A percentile compares a stretch with the other conserved stretches of the same genome.
Conservation (phyloP, 306 rosid genomes). For the Sophora flavescens region DNA sequence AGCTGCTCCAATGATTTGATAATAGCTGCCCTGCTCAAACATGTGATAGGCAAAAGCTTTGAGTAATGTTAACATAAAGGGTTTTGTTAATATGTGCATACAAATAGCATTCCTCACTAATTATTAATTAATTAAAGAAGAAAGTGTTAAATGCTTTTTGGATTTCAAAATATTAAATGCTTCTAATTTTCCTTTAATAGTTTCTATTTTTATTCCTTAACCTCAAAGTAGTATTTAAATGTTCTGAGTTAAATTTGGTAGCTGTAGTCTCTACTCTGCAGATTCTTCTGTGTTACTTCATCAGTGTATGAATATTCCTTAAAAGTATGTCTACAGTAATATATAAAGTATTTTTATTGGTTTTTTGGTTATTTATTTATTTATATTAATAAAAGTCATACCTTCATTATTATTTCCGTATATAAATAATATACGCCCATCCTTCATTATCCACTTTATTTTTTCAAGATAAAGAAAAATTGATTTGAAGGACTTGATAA, state of each 20-base stretch:
- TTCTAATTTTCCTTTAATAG: too few relatives aligned
- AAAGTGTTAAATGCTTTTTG: too few relatives aligned
- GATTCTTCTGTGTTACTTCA: too few relatives aligned
- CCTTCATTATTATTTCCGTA: background rate
- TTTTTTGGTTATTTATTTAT: constrained; percentile 20
- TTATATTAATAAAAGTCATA: background rate
- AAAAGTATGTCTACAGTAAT: constrained; percentile 1
- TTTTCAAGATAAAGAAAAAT: constrained; percentile 28
- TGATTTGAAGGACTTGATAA: background rate
- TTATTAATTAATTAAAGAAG: too few relatives aligned
- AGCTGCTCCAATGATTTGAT: constrained; percentile 89
- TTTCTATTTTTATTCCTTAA: too few relatives aligned
- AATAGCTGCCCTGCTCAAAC: constrained; percentile 77
- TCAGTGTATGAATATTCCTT: constrained; percentile 9
- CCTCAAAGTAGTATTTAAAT: too few relatives aligned
- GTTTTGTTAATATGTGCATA: too few relatives aligned
- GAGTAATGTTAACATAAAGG: background rate
- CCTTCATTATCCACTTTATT: background rate
- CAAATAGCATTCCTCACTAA: too few relatives aligned
- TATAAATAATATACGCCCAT: constrained; percentile 18
- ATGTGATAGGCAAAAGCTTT: constrained; percentile 26
- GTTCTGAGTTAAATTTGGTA: background rate
- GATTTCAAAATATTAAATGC: too few relatives aligned
- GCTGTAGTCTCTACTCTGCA: background rate
- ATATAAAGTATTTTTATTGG: background rate